phyloP scores from a whole-genome alignment of 2,329 filamentous ascomycete species.

The Beauveria sp. region DNA sequence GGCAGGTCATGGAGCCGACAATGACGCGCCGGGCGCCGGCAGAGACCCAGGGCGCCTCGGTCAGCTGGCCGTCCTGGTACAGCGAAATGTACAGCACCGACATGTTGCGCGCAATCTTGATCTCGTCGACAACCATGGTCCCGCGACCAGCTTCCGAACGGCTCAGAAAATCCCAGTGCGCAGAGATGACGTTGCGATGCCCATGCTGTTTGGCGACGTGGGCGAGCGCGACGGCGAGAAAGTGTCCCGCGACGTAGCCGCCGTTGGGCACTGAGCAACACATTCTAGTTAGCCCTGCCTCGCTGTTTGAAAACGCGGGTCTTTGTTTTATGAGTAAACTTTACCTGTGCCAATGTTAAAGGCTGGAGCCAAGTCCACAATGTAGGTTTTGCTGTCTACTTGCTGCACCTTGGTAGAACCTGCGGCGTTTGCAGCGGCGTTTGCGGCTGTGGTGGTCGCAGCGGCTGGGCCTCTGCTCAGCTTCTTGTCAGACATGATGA shows the following conservation, averaged over 20 bases:
- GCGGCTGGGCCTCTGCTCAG: neutral
- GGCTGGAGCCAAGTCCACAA: neutral
- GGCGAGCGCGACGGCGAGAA: conserved; percentile 27
- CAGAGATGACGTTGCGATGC: conserved; percentile 31
- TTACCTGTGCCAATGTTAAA: conserved; percentile 14
- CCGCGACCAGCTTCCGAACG: conserved; percentile 31
- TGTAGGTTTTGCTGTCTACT: neutral
- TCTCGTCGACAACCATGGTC: conserved; percentile 30
- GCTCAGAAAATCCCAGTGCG: conserved; percentile 34
- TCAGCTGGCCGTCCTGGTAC: conserved; percentile 30
- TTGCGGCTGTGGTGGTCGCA: too few species aligned
- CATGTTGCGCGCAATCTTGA: conserved; percentile 33
- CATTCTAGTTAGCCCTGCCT: neutral
- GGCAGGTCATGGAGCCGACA: conserved; percentile 33
- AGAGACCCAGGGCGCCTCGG: conserved; percentile 28
- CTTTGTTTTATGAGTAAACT: neutral
- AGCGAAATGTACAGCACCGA: conserved; percentile 36
- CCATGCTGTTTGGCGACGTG: conserved; percentile 24
- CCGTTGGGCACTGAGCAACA: conserved; percentile 33
- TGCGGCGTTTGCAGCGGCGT: neutral
- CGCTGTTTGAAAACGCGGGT: too few species aligned
- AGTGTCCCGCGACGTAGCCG: conserved; percentile 35
- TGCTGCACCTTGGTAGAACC: neutral
- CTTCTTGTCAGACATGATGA: neutral
- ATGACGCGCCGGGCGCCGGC: conserved; percentile 23